phyloP scores from a whole-genome alignment of 208 protist species.

The Vickermania spadyakhi region DNA sequence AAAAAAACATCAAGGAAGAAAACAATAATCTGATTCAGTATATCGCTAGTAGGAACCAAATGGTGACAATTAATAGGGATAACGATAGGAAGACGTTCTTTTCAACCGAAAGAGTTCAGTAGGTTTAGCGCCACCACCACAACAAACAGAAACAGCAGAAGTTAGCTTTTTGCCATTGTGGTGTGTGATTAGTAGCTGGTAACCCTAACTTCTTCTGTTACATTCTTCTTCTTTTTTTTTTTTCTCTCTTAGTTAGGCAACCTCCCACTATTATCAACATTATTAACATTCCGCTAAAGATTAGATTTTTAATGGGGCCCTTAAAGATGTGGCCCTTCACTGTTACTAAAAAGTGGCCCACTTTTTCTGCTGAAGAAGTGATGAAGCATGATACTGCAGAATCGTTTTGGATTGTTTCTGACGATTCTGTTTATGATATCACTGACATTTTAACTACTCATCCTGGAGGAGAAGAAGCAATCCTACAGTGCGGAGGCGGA shows the following conservation, averaged over 20 bases:
- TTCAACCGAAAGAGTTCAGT: no score
- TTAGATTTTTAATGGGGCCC: no score
- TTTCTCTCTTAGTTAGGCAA: neutral
- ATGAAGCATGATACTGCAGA: conserved; percentile 7
- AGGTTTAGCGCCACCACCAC: no score
- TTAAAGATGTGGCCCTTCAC: conserved; percentile 3
- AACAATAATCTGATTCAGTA: no score
- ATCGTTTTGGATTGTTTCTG: conserved; percentile 22
- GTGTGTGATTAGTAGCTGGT: no score
- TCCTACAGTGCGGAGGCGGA: conserved; percentile 17
- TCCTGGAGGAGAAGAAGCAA: conserved; percentile 14
- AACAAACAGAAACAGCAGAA: no score
- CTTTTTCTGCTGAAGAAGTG: conserved; percentile 14
- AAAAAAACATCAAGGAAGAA: no score
- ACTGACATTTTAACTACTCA: conserved; percentile 14
- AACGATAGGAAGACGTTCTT: no score
- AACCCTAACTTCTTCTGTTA: neutral
- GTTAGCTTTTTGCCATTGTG: no score
- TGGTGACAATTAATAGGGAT: no score
- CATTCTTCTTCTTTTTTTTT: neutral
- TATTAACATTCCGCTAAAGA: no score
- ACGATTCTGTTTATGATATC: conserved; percentile 22
- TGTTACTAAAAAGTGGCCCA: conserved; percentile 14
- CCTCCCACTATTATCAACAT: neutral
- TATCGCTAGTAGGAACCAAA: no score